Evolutionary conservation across 495 filamentous ascomycete genomes (phyloP).

Genomic region (Penicillium macrosclerotiorum): DNA sequence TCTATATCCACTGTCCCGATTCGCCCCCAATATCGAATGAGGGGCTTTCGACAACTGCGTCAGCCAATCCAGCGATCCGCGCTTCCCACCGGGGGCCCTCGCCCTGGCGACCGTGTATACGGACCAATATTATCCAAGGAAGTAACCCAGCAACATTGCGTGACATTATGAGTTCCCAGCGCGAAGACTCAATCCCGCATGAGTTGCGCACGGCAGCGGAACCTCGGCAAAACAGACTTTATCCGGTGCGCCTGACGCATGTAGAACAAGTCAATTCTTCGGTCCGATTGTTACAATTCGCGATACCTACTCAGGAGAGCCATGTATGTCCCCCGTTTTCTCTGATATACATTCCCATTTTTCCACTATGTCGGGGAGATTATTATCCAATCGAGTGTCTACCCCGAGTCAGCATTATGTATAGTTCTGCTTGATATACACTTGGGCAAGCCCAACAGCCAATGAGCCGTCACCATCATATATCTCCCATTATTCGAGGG

Average conservation of each 20-base stretch:
- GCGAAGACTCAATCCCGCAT: slow-evolving; percentile 45
- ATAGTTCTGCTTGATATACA: too few relatives aligned
- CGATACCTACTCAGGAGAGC: slow-evolving; percentile 26
- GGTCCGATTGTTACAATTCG: slow-evolving; percentile 51
- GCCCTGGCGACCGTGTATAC: background rate
- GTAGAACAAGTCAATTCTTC: slow-evolving; percentile 48
- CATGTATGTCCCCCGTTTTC: slow-evolving; percentile 15
- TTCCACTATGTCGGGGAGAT: too few relatives aligned
- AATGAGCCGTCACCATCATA: too few relatives aligned
- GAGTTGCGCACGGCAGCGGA: slow-evolving; percentile 69
- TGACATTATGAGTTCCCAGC: slow-evolving; percentile 28
- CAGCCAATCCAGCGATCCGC: slow-evolving; percentile 13
- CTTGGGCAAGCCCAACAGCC: too few relatives aligned
- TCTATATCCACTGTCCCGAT: background rate
- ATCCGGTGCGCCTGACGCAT: slow-evolving; percentile 46
- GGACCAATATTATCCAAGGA: slow-evolving; percentile 2
- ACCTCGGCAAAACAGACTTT: slow-evolving; percentile 59
- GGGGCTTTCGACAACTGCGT: slow-evolving; percentile 9
- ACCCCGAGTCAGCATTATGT: too few relatives aligned
- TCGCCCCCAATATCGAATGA: slow-evolving; percentile 8
- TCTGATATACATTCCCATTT: too few relatives aligned
- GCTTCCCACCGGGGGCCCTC: slow-evolving; percentile 3
- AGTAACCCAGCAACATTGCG: background rate
- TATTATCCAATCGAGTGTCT: too few relatives aligned
- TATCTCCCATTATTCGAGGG: too few relatives aligned